Base-by-base conservation (phyloP, 208 protist species). In the Herpetomonas muscarum region DNA sequence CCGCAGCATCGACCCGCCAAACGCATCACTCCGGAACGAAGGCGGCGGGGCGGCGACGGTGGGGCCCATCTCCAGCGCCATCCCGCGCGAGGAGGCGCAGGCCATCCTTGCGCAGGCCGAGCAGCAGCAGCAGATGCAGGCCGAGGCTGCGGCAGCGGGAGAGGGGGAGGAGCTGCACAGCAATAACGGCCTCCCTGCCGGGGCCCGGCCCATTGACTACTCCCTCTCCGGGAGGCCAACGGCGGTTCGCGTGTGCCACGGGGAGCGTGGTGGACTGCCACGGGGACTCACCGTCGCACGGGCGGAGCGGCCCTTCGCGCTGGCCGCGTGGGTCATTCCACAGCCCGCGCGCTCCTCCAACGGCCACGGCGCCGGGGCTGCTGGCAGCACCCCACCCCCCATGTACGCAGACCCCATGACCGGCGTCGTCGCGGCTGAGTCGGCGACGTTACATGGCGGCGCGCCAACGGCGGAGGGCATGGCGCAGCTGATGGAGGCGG, bases 161-260 rank as follows among this genome's bases (percentile, higher is more conserved):
- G 55, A 52, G 31, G 34, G 15, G 34, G 34, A 17, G 34, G 34
- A 17, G 34, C 34, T 13, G 34, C 9, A 39, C 34, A 7, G 10
- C 7, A 39, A 7, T 17, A 39, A 7, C 7, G 34, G 34, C 10
- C 7, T 39, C 34, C 2, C 32, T n/a, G 13, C n/a, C 19, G 4
- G 6, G 41, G 39, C 19, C 36, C 32, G 6, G 7, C 74, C 69
- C 1, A 6, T 65, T 2, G 75, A 77, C 41, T 81, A 72, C 41
- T 24, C 70, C 9, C 56, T 81, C 24, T 77, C 70, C 2, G 39
- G 55, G 17, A 46, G 46, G 44, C 45, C 19, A 19, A 61, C 57
- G 41, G 28, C 56, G 9, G 75, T 82, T 25, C 70, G 60, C 1
- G 75, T 82, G 57, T 82, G 75, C 58, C 69, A 77, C 42, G 59